A percentile compares a stretch with the other conserved stretches of the same genome.
These are phyloP conservation scores for Graphilbum fragrans DNA, from an alignment of 2,329 filamentous ascomycete species.

Conservation along the genomic window DNA sequence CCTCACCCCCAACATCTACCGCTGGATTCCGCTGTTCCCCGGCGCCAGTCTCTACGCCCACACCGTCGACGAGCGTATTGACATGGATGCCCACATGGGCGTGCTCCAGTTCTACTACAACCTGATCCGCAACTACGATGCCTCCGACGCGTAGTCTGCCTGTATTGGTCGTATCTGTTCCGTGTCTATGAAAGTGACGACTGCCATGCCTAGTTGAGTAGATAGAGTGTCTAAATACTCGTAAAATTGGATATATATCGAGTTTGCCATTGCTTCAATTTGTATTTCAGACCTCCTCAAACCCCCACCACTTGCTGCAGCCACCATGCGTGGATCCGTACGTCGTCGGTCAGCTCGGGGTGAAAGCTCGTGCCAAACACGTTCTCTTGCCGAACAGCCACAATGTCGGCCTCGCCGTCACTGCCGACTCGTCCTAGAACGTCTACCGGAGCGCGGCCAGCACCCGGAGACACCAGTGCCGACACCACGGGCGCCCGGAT, in stretches of 20 bases:
- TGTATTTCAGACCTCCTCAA: too few relatives aligned
- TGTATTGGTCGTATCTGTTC: too few relatives aligned
- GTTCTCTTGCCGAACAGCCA: conserved; percentile 83
- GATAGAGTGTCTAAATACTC: too few relatives aligned
- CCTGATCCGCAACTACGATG: conserved; percentile 29
- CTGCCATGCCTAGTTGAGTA: too few relatives aligned
- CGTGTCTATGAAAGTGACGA: too few relatives aligned
- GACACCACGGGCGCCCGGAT: conserved; percentile 88
- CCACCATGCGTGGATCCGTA: conserved; percentile 92
- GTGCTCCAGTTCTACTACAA: conserved; percentile 24
- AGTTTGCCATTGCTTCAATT: too few relatives aligned
- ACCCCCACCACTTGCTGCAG: conserved; percentile 47
- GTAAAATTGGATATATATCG: too few relatives aligned
- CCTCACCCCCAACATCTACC: conserved; percentile 33
- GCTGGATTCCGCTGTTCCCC: conserved; percentile 29
- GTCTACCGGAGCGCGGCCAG: conserved; percentile 23
- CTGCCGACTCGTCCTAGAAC: conserved; percentile 34
- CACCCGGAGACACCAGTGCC: conserved; percentile 38
- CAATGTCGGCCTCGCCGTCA: conserved; percentile 54
- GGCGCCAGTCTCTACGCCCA: conserved; percentile 20
- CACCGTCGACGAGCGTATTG: conserved; percentile 26
- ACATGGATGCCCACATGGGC: conserved; percentile 21
- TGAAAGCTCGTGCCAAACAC: conserved; percentile 94
- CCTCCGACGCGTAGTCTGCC: conserved; percentile 7
- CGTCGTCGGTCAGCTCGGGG: conserved; percentile 80